Evolutionary conservation across 2,329 filamentous ascomycete species (phyloP).

Genomic region (Sclerotiophoma versabilis): DNA sequence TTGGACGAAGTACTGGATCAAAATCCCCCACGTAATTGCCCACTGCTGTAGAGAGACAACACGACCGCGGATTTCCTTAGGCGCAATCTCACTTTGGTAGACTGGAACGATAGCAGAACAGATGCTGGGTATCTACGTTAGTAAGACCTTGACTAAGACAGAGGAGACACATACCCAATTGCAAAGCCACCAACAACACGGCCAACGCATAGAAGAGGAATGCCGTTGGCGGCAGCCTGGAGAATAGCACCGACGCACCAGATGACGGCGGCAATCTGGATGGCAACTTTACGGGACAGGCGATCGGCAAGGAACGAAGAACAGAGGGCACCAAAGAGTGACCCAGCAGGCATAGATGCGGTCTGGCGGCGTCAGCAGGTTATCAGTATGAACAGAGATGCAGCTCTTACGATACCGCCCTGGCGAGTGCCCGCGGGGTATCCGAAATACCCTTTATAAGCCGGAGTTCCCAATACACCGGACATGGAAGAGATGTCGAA

Average conservation of each 20-base stretch:
- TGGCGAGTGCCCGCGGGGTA: slow-evolving; percentile 45
- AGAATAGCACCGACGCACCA: slow-evolving; percentile 57
- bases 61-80: slow-evolving; percentile 58
- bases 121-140: too few species aligned
- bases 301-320: slow-evolving; percentile 57
- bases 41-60: slow-evolving; percentile 72
- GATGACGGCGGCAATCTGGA: slow-evolving; percentile 54
- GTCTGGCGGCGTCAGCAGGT: slow-evolving; percentile 39
- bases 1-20: slow-evolving; percentile 72
- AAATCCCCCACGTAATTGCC: slow-evolving; percentile 75
- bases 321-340: slow-evolving; percentile 55
- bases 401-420: slow-evolving; percentile 53
- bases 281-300: slow-evolving; percentile 54
- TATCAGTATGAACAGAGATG: slow-evolving; percentile 6
- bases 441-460: slow-evolving; percentile 49
- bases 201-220: slow-evolving; percentile 53
- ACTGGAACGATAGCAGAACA: slow-evolving; percentile 91
- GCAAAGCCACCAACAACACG: slow-evolving; percentile 85
- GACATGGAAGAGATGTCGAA: slow-evolving; percentile 52
- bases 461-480: slow-evolving; percentile 44
- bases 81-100: slow-evolving; percentile 85
- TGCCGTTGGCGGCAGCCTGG: slow-evolving; percentile 49
- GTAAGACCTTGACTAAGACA: too few species aligned
- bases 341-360: slow-evolving; percentile 59
- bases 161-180: too few species aligned